Conservation (phyloP, 2,329 filamentous ascomycete species). For the Botrytis sinoallii region DNA sequence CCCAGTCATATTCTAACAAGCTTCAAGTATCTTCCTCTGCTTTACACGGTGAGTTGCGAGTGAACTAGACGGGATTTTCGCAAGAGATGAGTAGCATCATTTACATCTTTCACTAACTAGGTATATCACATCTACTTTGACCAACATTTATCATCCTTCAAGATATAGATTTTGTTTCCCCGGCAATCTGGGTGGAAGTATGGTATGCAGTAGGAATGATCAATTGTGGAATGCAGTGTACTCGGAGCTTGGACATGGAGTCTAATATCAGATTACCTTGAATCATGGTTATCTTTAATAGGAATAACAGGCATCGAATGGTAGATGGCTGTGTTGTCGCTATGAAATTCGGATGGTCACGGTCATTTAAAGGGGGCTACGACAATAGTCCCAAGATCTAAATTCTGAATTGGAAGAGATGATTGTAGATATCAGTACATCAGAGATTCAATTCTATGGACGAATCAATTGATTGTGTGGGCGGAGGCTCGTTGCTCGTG, state of each 20-base stretch:
- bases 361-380: background rate
- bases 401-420: background rate
- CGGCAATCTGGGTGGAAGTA: too few relatives aligned
- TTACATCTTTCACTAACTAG: too few relatives aligned
- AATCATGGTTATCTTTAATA: background rate
- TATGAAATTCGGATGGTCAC: background rate
- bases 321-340: background rate
- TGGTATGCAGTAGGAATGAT: too few relatives aligned
- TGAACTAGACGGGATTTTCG: too few relatives aligned
- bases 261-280: background rate
- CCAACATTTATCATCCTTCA: too few relatives aligned
- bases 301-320: rapidly evolving
- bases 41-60: too few relatives aligned
- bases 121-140: too few relatives aligned
- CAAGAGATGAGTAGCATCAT: too few relatives aligned
- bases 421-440: background rate
- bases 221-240: too few relatives aligned
- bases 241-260: background rate
- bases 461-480: background rate
- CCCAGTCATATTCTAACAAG: rapidly evolving
- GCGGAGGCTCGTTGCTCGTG: background rate
- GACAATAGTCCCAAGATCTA: background rate
- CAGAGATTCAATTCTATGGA: too few relatives aligned
- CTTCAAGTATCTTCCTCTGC: too few relatives aligned
- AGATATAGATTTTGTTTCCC: too few relatives aligned